These are phyloP conservation scores for Bombardia bombarda DNA, from an alignment of 495 filamentous ascomycete species.

Conservation along the genomic window DNA sequence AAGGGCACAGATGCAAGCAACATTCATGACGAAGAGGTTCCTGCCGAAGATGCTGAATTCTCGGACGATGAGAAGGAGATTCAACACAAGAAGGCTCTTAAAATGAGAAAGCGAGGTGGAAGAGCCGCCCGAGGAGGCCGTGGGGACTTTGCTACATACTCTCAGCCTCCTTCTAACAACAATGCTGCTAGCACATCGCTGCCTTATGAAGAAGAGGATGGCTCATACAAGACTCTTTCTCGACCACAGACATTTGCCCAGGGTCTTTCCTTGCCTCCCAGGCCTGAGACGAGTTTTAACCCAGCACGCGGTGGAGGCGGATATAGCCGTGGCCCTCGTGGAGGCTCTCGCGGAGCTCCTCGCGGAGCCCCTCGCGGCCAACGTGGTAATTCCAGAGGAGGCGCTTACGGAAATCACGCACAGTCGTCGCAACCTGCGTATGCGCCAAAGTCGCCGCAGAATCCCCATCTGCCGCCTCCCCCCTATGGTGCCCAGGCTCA, in stretches of 20 bases:
- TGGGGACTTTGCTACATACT: slow-evolving; percentile 11
- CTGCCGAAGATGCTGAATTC: slow-evolving; percentile 80
- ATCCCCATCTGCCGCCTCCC: no score
- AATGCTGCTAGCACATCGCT: no score
- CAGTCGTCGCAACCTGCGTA: no score
- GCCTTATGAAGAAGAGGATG: slow-evolving; percentile 61
- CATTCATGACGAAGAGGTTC: slow-evolving; percentile 86
- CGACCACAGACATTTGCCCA: slow-evolving; percentile 50
- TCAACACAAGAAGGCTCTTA: slow-evolving; percentile 59
- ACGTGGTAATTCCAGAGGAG: slow-evolving; percentile 24
- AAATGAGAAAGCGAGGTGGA: slow-evolving; percentile 50
- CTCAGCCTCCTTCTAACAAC: slow-evolving; percentile 2
- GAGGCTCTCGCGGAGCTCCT: slow-evolving; percentile 30
- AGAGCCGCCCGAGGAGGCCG: slow-evolving; percentile 22
- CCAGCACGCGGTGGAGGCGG: slow-evolving; percentile 5
- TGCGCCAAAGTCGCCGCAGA: no score
- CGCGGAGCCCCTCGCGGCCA: slow-evolving; percentile 29
- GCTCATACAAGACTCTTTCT: slow-evolving; percentile 59
- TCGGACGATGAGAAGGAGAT: slow-evolving; percentile 93
- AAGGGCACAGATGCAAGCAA: slow-evolving; percentile 93
- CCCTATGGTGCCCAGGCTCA: no score
- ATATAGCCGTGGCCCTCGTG: slow-evolving; percentile 12
- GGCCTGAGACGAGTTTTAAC: slow-evolving; percentile 9
- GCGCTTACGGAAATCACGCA: no score
- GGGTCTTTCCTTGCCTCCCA: slow-evolving; percentile 31